Evolutionary conservation across 192 early-diverging fungal species (phyloP).

Genomic region (Spinellus fusiger): DNA sequence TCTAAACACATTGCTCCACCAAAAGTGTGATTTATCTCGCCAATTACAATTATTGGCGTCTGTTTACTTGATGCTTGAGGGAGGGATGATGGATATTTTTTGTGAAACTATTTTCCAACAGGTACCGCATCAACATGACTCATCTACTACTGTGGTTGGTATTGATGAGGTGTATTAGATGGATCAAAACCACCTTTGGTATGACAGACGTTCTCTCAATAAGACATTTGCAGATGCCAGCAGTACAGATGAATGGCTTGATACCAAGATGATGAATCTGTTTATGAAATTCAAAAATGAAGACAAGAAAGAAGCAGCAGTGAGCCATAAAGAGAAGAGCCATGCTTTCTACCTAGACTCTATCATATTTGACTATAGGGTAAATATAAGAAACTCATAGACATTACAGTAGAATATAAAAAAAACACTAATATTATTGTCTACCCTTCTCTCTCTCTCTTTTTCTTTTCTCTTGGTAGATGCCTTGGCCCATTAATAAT

Average conservation of each 20-base stretch:
- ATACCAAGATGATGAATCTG: background rate
- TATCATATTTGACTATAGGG: slow-evolving; percentile 10
- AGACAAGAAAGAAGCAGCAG: background rate
- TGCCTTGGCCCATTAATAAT: slow-evolving; percentile 35
- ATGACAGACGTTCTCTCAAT: slow-evolving; percentile 29
- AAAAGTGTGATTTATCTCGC: slow-evolving; percentile 12
- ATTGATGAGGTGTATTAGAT: slow-evolving; percentile 14
- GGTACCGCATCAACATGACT: background rate
- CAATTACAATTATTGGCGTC: slow-evolving; percentile 27
- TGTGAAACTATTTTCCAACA: slow-evolving; percentile 26
- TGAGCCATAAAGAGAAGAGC: background rate
- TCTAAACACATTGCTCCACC: slow-evolving; percentile 18
- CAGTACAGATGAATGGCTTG: slow-evolving; percentile 2
- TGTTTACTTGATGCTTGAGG: slow-evolving; percentile 36
- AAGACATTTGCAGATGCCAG: slow-evolving; percentile 21
- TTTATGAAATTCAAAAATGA: slow-evolving; percentile 14
- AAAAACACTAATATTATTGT: too few relatives aligned
- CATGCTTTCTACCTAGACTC: background rate
- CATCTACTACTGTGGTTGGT: too few relatives aligned
- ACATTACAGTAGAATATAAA: too few relatives aligned
- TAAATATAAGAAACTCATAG: too few relatives aligned
- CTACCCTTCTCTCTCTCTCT: too few relatives aligned
- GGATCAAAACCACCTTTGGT: slow-evolving; percentile 33
- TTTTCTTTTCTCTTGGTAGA: slow-evolving; percentile 1
- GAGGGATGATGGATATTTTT: slow-evolving; percentile 35